Percentiles rank a stretch among this genome's conserved stretches.
Conservation (phyloP, 2,329 filamentous ascomycete genomes). For the Penicillium sp. region DNA sequence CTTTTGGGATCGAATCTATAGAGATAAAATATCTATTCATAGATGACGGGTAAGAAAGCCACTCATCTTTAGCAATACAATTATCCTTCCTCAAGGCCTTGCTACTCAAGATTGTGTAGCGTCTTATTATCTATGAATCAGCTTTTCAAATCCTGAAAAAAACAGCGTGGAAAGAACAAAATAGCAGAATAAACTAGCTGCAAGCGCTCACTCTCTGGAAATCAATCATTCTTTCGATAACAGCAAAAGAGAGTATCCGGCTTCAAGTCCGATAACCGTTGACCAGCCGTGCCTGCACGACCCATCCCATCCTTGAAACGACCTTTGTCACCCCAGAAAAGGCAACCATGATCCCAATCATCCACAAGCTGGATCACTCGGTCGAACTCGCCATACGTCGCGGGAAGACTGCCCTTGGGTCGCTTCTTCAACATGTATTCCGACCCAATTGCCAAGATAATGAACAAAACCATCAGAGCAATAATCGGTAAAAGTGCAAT, state of each 20-base stretch:
- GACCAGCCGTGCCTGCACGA: slow-evolving; percentile 9
- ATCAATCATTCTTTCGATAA: neutral
- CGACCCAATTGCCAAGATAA: neutral
- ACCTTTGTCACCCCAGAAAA: slow-evolving; percentile 16
- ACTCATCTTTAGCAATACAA: neutral
- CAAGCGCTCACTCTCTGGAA: too few species aligned
- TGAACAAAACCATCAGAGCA: slow-evolving; percentile 9
- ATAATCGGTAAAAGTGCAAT: slow-evolving; percentile 10
- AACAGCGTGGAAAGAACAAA: neutral
- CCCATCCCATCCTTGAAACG: neutral
- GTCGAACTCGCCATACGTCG: slow-evolving; percentile 4
- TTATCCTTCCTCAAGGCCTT: neutral
- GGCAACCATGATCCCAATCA: slow-evolving; percentile 7
- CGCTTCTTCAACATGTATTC: slow-evolving; percentile 12
- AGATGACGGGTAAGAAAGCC: neutral
- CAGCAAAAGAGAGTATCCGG: neutral
- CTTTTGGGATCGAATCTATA: neutral
- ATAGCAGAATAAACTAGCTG: neutral
- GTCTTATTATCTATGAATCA: neutral
- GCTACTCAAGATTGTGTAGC: neutral
- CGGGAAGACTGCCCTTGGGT: slow-evolving; percentile 7
- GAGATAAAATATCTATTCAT: neutral
- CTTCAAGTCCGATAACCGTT: slow-evolving; percentile 7
- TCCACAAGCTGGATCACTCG: slow-evolving; percentile 4
- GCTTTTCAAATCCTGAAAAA: neutral